A percentile compares a stretch with the other conserved stretches of the same genome.
phyloP scores from a whole-genome alignment of 1,284 basidiomycete genomes.

The Bjerkandera adusta region DNA sequence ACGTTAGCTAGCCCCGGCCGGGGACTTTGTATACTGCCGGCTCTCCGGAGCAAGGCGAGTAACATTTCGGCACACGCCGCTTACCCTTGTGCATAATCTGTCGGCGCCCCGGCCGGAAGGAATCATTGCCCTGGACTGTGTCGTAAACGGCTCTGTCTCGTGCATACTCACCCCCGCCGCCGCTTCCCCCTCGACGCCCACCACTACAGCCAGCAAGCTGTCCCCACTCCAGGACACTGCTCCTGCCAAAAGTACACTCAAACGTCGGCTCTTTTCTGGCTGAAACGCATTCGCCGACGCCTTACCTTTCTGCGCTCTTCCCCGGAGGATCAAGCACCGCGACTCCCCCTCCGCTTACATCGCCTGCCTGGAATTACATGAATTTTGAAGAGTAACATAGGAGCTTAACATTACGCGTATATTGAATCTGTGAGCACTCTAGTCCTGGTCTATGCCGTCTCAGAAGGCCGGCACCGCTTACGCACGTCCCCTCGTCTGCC shows the following conservation, averaged over 20 bases:
- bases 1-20: background rate
- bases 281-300: too few species aligned
- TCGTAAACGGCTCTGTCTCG: slow-evolving; percentile 1
- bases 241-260: too few species aligned
- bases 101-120: slow-evolving; percentile 3
- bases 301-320: too few species aligned
- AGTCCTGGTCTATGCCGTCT: background rate
- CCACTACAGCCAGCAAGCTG: too few species aligned
- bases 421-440: slow-evolving; percentile 4
- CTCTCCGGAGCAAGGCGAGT: background rate
- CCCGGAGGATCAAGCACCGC: too few species aligned
- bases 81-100: background rate
- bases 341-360: too few species aligned
- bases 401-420: background rate
- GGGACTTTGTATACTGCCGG: background rate
- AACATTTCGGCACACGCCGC: background rate
- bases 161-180: slow-evolving; percentile 7
- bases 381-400: slow-evolving; percentile 1
- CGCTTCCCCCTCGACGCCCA: too few species aligned
- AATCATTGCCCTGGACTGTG: slow-evolving; percentile 4
- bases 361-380: slow-evolving; percentile 11
- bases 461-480: background rate
- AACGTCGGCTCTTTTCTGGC: too few species aligned
- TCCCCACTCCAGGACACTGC: too few species aligned
- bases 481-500: background rate